phyloP scores from a whole-genome alignment of 2,329 filamentous ascomycete genomes.

The Verticillium longisporum region DNA sequence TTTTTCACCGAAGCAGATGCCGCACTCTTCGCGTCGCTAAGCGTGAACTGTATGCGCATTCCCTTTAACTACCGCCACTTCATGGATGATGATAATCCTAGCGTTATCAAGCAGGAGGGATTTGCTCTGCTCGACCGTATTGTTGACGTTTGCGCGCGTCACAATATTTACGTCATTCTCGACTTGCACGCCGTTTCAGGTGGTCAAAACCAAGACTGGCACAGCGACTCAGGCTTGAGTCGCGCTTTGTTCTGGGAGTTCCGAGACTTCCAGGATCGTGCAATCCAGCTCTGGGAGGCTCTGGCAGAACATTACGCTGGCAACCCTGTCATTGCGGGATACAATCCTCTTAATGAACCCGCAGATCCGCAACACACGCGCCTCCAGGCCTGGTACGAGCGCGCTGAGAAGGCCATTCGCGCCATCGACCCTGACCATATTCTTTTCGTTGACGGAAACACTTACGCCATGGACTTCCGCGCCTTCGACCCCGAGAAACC shows the following conservation, averaged over 20 bases:
- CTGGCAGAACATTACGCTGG: slow-evolving; percentile 32
- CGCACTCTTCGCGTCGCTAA: slow-evolving; percentile 46
- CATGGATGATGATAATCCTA: slow-evolving; percentile 42
- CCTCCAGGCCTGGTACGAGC: slow-evolving; percentile 31
- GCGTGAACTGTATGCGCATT: slow-evolving; percentile 51
- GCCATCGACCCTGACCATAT: slow-evolving; percentile 39
- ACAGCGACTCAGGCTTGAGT: slow-evolving; percentile 28
- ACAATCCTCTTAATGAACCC: slow-evolving; percentile 28
- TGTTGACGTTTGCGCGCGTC: slow-evolving; percentile 33
- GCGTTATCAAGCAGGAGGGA: slow-evolving; percentile 37
- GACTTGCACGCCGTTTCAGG: slow-evolving; percentile 37
- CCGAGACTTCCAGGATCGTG: slow-evolving; percentile 37
- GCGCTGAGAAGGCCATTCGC: slow-evolving; percentile 30
- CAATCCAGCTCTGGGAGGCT: slow-evolving; percentile 35
- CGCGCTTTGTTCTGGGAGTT: slow-evolving; percentile 38
- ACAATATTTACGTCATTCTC: slow-evolving; percentile 36
- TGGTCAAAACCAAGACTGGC: slow-evolving; percentile 42
- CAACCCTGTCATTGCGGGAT: slow-evolving; percentile 34
- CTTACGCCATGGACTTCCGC: slow-evolving; percentile 44
- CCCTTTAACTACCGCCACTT: slow-evolving; percentile 57
- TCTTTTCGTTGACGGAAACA: slow-evolving; percentile 44
- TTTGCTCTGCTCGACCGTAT: slow-evolving; percentile 43
- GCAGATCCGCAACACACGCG: slow-evolving; percentile 21
- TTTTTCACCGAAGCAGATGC: slow-evolving; percentile 55
- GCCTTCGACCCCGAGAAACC: slow-evolving; percentile 28